phyloP scores from a whole-genome alignment of 148 eudicot genomes.

The Cornus controversa region DNA sequence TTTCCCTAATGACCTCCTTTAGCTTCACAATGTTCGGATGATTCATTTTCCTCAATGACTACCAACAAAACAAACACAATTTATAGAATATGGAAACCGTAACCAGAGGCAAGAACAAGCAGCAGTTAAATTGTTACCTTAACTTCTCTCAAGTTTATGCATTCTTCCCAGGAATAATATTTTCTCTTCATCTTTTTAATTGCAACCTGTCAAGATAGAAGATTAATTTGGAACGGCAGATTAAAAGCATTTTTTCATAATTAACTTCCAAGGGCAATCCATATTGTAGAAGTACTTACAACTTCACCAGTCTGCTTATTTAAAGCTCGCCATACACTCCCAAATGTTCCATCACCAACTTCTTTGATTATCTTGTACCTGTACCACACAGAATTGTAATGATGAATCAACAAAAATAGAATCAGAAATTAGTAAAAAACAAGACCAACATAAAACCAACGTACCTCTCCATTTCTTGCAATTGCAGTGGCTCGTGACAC shows the following conservation, averaged over 20 bases:
- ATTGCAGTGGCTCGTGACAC: slow-evolving; percentile 30
- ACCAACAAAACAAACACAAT: slow-evolving; percentile 17
- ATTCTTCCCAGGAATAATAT: slow-evolving; percentile 74
- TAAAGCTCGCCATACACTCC: slow-evolving; percentile 82
- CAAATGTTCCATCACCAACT: slow-evolving; percentile 95
- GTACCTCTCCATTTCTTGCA: slow-evolving; percentile 67
- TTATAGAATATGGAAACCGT: neutral
- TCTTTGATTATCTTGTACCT: slow-evolving; percentile 78
- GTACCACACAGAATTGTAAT: slow-evolving; percentile 5
- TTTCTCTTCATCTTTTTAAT: slow-evolving; percentile 83
- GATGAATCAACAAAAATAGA: neutral
- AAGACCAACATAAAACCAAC: slow-evolving; percentile 12
- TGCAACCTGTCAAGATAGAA: slow-evolving; percentile 51
- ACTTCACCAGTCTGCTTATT: slow-evolving; percentile 85
- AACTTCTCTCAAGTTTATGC: slow-evolving; percentile 57
- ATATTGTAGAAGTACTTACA: slow-evolving; percentile 41
- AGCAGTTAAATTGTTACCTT: slow-evolving; percentile 22
- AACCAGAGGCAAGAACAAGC: neutral
- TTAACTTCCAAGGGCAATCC: neutral
- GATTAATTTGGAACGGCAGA: neutral
- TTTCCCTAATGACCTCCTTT: slow-evolving; percentile 79
- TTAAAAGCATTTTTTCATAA: neutral
- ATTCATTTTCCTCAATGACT: slow-evolving; percentile 88
- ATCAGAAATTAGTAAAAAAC: neutral
- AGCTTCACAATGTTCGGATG: slow-evolving; percentile 88